Conservation (phyloP, 1,139 yeast species). For the Hemisphaericaspora subhashii region DNA sequence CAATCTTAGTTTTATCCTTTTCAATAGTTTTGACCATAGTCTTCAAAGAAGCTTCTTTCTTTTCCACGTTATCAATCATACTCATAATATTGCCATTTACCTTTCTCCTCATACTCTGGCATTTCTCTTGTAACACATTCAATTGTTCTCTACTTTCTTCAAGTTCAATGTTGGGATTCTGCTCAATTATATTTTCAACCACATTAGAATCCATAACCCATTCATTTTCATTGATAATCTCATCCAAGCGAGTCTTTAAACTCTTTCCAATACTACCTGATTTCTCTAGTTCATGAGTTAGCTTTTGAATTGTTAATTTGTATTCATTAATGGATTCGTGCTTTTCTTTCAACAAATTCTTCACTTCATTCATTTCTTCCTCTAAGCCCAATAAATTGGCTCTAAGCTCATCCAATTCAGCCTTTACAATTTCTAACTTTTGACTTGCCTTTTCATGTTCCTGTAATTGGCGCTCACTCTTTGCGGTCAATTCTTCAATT, state of each 20-base stretch:
- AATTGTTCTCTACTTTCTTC: constrained; percentile 62
- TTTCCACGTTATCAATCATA: constrained; percentile 92
- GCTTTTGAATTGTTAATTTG: constrained; percentile 57
- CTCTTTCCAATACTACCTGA: constrained; percentile 42
- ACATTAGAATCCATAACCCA: constrained; percentile 74
- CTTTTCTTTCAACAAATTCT: constrained; percentile 51
- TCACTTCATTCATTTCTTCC: constrained; percentile 74
- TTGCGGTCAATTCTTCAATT: constrained; percentile 40
- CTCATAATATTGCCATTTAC: constrained; percentile 90
- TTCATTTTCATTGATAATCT: constrained; percentile 55
- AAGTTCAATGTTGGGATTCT: constrained; percentile 56
- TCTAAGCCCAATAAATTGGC: constrained; percentile 66
- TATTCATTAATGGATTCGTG: constrained; percentile 48
- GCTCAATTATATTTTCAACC: constrained; percentile 52
- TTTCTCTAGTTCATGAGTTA: constrained; percentile 66
- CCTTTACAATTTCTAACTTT: constrained; percentile 36
- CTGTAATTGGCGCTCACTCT: constrained; percentile 26
- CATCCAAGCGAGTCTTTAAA: constrained; percentile 47
- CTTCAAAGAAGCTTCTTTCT: constrained; percentile 76
- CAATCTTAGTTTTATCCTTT: constrained; percentile 86
- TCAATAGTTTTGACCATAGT: constrained; percentile 86
- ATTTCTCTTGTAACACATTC: constrained; percentile 57
- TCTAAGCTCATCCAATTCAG: constrained; percentile 60
- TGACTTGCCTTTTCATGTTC: constrained; percentile 29
- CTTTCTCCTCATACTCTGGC: constrained; percentile 74